phyloP scores from a whole-genome alignment of 1,284 basidiomycete genomes.

The Heliocybe sulcata region DNA sequence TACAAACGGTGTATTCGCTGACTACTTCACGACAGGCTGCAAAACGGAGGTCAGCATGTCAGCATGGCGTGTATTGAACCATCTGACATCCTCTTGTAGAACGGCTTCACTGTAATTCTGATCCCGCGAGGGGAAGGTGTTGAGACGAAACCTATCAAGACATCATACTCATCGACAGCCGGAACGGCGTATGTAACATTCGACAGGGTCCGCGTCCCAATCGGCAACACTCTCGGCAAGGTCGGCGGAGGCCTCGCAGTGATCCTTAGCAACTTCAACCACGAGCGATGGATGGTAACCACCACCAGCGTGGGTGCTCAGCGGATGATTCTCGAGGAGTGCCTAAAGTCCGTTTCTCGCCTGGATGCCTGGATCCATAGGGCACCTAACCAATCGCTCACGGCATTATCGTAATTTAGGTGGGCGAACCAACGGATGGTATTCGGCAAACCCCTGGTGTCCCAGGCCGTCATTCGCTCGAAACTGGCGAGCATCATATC shows the following conservation, averaged over 20 bases:
- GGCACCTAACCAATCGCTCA: background rate
- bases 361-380: background rate
- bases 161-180: slow-evolving; percentile 78
- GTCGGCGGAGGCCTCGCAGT: slow-evolving; percentile 84
- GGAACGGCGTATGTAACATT: slow-evolving; percentile 92
- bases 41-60: slow-evolving; percentile 43
- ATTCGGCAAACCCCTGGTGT: slow-evolving; percentile 85
- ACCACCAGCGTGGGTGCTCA: slow-evolving; percentile 67
- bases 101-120: slow-evolving; percentile 84
- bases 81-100: slow-evolving; percentile 25
- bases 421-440: slow-evolving; percentile 82
- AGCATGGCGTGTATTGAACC: slow-evolving; percentile 1
- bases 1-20: slow-evolving; percentile 81
- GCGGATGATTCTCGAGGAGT: slow-evolving; percentile 71
- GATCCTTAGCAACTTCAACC: slow-evolving; percentile 82
- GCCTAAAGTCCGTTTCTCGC: slow-evolving; percentile 49
- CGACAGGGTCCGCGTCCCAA: slow-evolving; percentile 85
- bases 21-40: slow-evolving; percentile 77
- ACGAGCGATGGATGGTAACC: slow-evolving; percentile 84
- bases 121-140: slow-evolving; percentile 78
- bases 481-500: slow-evolving; percentile 89
- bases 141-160: slow-evolving; percentile 88
- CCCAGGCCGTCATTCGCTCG: slow-evolving; percentile 87
- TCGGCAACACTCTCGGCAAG: slow-evolving; percentile 80
- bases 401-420: slow-evolving; percentile 22